Evolutionary conservation across 2,329 filamentous ascomycete genomes (phyloP).

Genomic region (Claviceps capensis): DNA sequence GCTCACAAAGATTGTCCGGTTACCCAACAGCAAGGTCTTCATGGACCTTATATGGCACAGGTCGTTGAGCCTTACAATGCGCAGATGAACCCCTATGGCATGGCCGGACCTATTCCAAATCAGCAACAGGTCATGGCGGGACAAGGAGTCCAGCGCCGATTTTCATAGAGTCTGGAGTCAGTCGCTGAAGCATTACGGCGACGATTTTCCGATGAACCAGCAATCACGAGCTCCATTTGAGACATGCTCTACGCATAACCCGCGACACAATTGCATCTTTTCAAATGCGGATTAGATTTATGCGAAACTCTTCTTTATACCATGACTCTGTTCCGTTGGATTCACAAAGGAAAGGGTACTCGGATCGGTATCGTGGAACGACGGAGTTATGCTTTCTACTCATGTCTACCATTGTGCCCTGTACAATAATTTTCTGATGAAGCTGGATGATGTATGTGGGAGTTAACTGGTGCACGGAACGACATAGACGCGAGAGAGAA

Average conservation of each 20-base stretch:
- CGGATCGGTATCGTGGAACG: neutral
- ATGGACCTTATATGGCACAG: slow-evolving; percentile 41
- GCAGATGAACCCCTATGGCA: slow-evolving; percentile 46
- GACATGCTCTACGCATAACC: neutral
- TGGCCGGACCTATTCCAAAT: slow-evolving; percentile 36
- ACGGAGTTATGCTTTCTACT: neutral
- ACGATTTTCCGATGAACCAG: neutral
- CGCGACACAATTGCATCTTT: neutral
- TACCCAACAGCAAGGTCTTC: slow-evolving; percentile 64
- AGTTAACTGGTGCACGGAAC: neutral
- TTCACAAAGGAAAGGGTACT: neutral
- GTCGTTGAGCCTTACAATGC: slow-evolving; percentile 39
- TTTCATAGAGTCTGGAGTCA: slow-evolving; percentile 31
- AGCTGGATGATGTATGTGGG: slow-evolving; percentile 8
- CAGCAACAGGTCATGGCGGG: slow-evolving; percentile 41
- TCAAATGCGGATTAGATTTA: neutral
- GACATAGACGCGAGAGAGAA: neutral
- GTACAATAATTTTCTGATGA: slow-evolving; percentile 16
- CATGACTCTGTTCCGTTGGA: neutral
- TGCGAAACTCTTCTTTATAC: neutral
- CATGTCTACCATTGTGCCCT: slow-evolving; percentile 9
- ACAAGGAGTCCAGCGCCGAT: slow-evolving; percentile 41
- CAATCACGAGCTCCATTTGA: neutral
- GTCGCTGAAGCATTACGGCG: neutral
- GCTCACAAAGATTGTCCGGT: slow-evolving; percentile 96